A percentile compares a stretch with the other conserved stretches of the same genome.
Conservation (phyloP, 2,329 filamentous ascomycete genomes). For the Fusarium nematophilum region DNA sequence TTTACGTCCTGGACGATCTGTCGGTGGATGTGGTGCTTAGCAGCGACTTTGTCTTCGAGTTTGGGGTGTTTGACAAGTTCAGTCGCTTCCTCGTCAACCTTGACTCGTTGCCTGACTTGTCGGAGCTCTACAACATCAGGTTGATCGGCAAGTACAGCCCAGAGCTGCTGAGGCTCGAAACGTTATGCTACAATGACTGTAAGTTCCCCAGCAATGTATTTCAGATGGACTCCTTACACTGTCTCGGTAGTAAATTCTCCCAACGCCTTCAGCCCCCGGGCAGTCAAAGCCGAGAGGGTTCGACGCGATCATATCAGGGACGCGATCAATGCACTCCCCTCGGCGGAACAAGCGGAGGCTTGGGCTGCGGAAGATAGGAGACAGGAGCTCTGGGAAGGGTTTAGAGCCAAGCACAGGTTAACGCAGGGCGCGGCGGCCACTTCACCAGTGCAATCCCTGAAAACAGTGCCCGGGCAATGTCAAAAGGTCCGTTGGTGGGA, state of each 20-base stretch:
- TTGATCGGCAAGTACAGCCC: neutral
- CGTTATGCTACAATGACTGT: neutral
- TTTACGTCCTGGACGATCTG: neutral
- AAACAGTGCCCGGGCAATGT: too few species aligned
- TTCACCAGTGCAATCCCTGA: neutral
- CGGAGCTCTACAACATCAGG: constrained; percentile 10
- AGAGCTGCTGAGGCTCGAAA: neutral
- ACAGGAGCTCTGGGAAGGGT: neutral
- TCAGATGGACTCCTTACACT: too few species aligned
- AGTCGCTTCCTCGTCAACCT: neutral
- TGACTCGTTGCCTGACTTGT: accelerated
- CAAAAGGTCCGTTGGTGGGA: too few species aligned
- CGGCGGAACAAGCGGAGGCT: neutral
- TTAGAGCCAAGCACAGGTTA: too few species aligned
- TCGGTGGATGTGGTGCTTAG: constrained; percentile 1
- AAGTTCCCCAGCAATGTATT: neutral
- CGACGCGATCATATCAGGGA: constrained; percentile 1
- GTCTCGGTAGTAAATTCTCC: neutral
- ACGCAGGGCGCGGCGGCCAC: neutral
- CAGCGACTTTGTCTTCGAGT: neutral
- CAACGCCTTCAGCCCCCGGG: neutral
- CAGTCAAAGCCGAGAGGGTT: neutral
- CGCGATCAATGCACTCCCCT: neutral
- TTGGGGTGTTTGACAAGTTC: neutral
- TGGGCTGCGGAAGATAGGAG: neutral